Percentiles rank a stretch among this genome's conserved stretches.
phyloP scores from a whole-genome alignment of 2,329 filamentous ascomycete species.

The Kalmusia sp. region DNA sequence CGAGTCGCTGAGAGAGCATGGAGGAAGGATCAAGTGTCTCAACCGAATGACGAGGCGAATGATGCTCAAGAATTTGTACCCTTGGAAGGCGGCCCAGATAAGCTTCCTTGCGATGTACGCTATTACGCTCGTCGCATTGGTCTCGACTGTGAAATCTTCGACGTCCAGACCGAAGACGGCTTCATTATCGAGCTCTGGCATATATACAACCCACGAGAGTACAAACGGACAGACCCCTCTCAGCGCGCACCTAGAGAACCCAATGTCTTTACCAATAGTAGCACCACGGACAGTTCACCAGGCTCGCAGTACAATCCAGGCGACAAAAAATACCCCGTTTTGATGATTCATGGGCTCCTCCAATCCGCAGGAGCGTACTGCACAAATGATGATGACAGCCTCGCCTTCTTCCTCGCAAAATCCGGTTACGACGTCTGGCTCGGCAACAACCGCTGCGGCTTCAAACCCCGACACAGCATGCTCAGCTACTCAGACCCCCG shows the following conservation, averaged over 20 bases:
- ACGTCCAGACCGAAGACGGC: slow-evolving; percentile 91
- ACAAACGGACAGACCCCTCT: slow-evolving; percentile 59
- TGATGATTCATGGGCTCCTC: slow-evolving; percentile 86
- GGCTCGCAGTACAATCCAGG: slow-evolving; percentile 40
- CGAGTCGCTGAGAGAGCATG: slow-evolving; percentile 68
- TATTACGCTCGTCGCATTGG: slow-evolving; percentile 91
- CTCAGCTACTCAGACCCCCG: slow-evolving; percentile 78
- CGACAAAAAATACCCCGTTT: slow-evolving; percentile 76
- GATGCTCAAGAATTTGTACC: slow-evolving; percentile 68
- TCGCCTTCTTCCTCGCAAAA: slow-evolving; percentile 92
- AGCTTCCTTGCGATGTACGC: slow-evolving; percentile 76
- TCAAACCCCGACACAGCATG: slow-evolving; percentile 75
- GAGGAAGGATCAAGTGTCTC: slow-evolving; percentile 54
- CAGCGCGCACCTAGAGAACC: slow-evolving; percentile 65
- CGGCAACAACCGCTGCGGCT: slow-evolving; percentile 91
- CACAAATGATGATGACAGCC: slow-evolving; percentile 84
- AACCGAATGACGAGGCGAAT: slow-evolving; percentile 43
- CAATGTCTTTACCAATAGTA: slow-evolving; percentile 63
- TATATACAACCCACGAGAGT: slow-evolving; percentile 82
- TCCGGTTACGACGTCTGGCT: slow-evolving; percentile 95
- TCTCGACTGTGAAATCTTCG: slow-evolving; percentile 80
- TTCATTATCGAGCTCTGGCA: slow-evolving; percentile 92
- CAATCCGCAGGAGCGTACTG: slow-evolving; percentile 91
- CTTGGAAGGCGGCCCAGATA: slow-evolving; percentile 81
- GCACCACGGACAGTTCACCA: slow-evolving; percentile 22